A percentile compares a stretch with the other conserved stretches of the same genome.
These are phyloP conservation scores for Thielaviopsis populi DNA, from an alignment of 2,329 filamentous ascomycete species.

Conservation along the genomic window DNA sequence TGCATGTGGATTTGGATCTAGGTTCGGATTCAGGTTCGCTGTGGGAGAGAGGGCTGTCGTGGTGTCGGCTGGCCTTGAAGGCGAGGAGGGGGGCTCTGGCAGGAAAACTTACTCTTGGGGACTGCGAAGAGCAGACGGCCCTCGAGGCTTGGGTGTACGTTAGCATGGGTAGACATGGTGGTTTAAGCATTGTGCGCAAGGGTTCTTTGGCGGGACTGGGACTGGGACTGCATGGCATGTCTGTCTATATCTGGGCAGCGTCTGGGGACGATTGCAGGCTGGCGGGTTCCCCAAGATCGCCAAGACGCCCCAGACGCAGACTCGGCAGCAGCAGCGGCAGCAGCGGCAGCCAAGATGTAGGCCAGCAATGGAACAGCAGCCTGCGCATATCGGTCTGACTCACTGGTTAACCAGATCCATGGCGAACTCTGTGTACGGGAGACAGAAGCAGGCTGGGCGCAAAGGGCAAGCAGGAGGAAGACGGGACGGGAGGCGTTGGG, in stretches of 20 bases:
- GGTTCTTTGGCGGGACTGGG: not conserved
- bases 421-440: not conserved
- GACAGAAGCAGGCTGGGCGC: not conserved
- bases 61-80: not conserved
- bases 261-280: not conserved
- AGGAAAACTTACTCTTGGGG: slow-evolving; percentile 69
- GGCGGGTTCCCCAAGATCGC: not conserved
- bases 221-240: too few relatives aligned
- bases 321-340: too few relatives aligned
- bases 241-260: not conserved
- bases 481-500: not conserved
- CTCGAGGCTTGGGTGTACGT: slow-evolving; percentile 50
- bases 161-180: not conserved
- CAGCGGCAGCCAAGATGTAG: not conserved
- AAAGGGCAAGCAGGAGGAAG: not conserved
- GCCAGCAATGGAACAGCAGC: slow-evolving; percentile 11
- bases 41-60: too few relatives aligned
- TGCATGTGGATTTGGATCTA: slow-evolving; percentile 12
- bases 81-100: not conserved
- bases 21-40: not conserved
- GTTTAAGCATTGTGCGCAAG: not conserved
- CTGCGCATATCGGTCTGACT: slow-evolving; percentile 21
- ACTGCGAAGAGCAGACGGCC: slow-evolving; percentile 90
- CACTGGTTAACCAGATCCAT: slow-evolving; percentile 51
- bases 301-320: too few relatives aligned